Evolutionary conservation across 108 stramenopile species (phyloP), one percentile per base, ranked within the genome.

Genomic region (Cylindrotheca closterium): DNA sequence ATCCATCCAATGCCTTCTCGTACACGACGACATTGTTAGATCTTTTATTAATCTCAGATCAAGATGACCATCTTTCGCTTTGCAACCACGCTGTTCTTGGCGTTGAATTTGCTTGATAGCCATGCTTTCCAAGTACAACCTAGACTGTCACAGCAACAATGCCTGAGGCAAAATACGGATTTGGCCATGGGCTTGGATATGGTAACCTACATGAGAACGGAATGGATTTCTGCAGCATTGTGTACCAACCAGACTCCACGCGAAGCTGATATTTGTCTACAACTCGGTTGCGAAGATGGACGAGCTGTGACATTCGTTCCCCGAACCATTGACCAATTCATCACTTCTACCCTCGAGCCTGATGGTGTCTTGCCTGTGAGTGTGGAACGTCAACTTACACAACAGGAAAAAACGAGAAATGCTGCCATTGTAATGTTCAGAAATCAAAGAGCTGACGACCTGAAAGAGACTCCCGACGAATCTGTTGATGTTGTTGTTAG

Each of bases 221-320:
- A 94, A 77, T 94, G 89, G 89, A 66, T 94, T 47, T 68, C 84
- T 28, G 89, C 93, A 15, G 86, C 93, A 5, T 64, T 94, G 5
- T 83, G 79, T 32, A 86, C 93, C 21, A 94, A 94, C 51, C 93
- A 94, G 67, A 94, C 86, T 12, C 93, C 93, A 30, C 70, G 85
- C 2, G 49, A 67, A 0, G 88, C 89, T 37, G 81, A 94, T 47
- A 64, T 67, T 32, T 73, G 74, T 24, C 60, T 94, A 22, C 83
- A 89, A 63, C 58, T 94, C 47, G 93, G 93, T 0, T 67, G 58
- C 23, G 75, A 85, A 61, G 93, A 94, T 69, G 92, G 92, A 0
- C 72, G 92, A 8, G 64, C 81, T 30, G 80, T 93, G 8, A 87
- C 83, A 4, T 93, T 93, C 65, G 66, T 93, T n/a, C 92, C 91